Conservation (phyloP, 345 rosid species). For the Eucalyptus cloeziana region DNA sequence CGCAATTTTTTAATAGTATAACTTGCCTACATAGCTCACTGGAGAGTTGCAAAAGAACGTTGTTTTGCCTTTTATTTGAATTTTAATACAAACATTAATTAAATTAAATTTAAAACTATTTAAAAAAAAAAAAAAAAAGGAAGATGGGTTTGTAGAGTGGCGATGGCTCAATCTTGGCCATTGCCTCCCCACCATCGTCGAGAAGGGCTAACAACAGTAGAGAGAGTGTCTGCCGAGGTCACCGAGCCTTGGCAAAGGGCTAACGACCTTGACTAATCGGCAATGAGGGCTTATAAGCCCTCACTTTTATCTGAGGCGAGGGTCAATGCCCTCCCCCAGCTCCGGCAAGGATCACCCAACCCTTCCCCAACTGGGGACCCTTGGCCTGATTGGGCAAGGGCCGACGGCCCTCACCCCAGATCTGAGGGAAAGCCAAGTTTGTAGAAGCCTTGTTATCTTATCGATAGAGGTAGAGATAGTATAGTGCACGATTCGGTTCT, state of each 20-base stretch:
- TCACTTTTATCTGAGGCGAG: fast-evolving
- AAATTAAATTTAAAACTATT: no score
- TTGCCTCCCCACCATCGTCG: fast-evolving
- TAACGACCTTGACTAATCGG: fast-evolving
- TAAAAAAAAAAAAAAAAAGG: no score
- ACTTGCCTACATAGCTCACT: fast-evolving
- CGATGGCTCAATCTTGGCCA: fast-evolving
- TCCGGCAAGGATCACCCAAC: fast-evolving
- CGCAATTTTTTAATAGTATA: no score
- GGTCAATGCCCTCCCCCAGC: fast-evolving
- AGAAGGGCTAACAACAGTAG: fast-evolving
- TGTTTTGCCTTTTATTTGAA: no score
- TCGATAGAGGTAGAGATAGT: background rate
- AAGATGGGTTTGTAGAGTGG: no score
- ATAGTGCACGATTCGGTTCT: fast-evolving
- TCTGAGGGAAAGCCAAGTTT: fast-evolving
- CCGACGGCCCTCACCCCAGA: fast-evolving
- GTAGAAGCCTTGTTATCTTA: background rate
- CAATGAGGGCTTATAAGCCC: no score
- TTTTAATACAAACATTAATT: no score
- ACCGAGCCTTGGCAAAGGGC: no score
- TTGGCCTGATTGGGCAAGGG: fast-evolving
- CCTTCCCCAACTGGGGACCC: no score
- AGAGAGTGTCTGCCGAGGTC: fast-evolving
- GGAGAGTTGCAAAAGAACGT: no score